Evolutionary conservation across 148 eudicot genomes (phyloP).

Genomic region (Heliamphora exappendiculata): DNA sequence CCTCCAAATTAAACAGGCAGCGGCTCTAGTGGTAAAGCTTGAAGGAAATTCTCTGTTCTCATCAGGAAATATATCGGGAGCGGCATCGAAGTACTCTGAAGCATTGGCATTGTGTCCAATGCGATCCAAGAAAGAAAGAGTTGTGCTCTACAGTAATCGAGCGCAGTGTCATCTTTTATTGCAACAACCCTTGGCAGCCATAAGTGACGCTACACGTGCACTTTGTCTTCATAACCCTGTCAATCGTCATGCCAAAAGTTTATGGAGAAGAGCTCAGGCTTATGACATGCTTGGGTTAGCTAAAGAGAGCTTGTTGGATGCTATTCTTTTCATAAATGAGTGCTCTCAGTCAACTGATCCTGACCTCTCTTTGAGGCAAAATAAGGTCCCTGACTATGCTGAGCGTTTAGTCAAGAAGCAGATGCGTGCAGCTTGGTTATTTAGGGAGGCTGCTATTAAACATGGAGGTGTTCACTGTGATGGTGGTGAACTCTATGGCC

Average conservation of each 20-base stretch:
- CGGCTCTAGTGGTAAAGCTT: constrained; percentile 84
- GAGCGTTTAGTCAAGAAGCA: constrained; percentile 95
- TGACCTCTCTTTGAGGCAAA: constrained; percentile 77
- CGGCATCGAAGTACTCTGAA: constrained; percentile 89
- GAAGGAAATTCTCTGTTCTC: constrained; percentile 95
- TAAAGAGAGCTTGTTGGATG: constrained; percentile 95
- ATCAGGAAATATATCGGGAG: constrained; percentile 82
- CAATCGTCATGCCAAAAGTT: constrained; percentile 89
- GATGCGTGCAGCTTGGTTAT: constrained; percentile 95
- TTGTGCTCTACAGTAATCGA: constrained; percentile 82
- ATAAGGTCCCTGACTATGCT: constrained; percentile 94
- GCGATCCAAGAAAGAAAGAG: constrained; percentile 86
- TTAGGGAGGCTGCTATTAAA: constrained; percentile 86
- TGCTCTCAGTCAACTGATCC: constrained; percentile 90
- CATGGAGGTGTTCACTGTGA: constrained; percentile 87
- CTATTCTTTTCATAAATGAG: constrained; percentile 84
- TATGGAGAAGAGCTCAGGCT: constrained; percentile 99
- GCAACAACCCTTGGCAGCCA: constrained; percentile 84
- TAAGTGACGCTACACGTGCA: constrained; percentile 91
- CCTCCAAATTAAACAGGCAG: constrained; percentile 92
- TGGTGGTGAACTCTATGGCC: constrained; percentile 67
- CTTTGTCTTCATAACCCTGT: constrained; percentile 85
- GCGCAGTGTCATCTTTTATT: constrained; percentile 89
- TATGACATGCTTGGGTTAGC: constrained; percentile 95
- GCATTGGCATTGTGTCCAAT: constrained; percentile 84